Percentiles rank a stretch among this genome's conserved stretches.
Evolutionary conservation across 495 filamentous ascomycete genomes (phyloP).

Genomic region (Xylaria acuta): DNA sequence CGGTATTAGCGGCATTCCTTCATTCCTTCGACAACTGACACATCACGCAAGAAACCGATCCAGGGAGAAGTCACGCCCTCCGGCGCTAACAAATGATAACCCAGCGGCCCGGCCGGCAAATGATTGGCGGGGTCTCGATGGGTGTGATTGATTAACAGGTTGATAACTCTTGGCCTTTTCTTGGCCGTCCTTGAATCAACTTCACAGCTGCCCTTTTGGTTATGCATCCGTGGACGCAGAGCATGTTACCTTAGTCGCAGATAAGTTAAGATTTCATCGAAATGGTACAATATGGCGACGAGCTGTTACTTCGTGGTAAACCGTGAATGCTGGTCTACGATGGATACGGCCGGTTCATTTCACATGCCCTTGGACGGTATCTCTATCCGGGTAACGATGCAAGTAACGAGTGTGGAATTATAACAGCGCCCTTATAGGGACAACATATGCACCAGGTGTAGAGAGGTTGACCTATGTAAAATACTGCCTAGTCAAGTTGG

Average conservation of each 20-base stretch:
- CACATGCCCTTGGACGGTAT: background rate
- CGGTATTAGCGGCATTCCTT: constrained; percentile 7
- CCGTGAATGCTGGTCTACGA: background rate
- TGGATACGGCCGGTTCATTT: background rate
- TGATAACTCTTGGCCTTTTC: constrained; percentile 19
- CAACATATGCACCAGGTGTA: background rate
- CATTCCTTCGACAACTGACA: background rate
- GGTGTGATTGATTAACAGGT: background rate
- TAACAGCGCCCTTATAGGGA: background rate
- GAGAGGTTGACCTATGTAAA: background rate
- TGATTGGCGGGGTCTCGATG: constrained; percentile 12
- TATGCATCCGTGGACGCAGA: constrained; percentile 19
- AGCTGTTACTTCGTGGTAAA: background rate
- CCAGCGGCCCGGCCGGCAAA: background rate
- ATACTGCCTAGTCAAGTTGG: background rate
- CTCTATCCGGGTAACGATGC: background rate
- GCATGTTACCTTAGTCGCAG: background rate
- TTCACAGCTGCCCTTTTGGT: constrained; percentile 24
- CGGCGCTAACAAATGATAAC: constrained; percentile 11
- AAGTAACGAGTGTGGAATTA: background rate
- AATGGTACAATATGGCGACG: constrained; percentile 24
- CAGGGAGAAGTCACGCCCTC: background rate
- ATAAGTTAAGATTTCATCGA: constrained; percentile 21
- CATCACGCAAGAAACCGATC: background rate
- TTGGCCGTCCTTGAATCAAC: constrained; percentile 26